Evolutionary conservation across 805 yeast species (phyloP).

Genomic region (Starmerella riodocensis): DNA sequence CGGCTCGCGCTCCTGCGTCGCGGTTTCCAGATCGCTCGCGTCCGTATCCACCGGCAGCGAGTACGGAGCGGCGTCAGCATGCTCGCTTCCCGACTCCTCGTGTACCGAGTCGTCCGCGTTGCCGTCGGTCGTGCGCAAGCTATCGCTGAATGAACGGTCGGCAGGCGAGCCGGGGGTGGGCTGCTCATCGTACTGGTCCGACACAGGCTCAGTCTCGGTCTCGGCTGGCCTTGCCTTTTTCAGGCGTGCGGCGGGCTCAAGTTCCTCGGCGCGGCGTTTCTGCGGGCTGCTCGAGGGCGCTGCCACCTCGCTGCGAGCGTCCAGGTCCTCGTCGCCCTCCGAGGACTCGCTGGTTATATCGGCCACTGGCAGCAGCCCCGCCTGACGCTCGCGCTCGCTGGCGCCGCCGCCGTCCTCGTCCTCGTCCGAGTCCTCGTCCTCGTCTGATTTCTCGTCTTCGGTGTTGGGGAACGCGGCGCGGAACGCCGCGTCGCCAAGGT

Average conservation of each 20-base stretch:
- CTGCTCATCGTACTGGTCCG: neutral
- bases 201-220: neutral
- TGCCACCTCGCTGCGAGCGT: neutral
- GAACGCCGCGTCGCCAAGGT: neutral
- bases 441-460: neutral
- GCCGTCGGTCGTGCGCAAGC: neutral
- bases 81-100: no score
- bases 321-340: neutral
- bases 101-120: neutral
- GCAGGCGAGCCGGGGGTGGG: neutral
- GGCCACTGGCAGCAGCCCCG: neutral
- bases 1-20: neutral
- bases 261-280: neutral
- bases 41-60: no score
- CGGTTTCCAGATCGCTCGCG: conserved; percentile 1
- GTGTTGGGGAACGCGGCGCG: neutral
- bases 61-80: neutral
- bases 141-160: no score
- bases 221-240: neutral
- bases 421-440: neutral
- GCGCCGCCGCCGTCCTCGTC: neutral
- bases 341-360: neutral
- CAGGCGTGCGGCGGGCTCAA: neutral
- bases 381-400: neutral
- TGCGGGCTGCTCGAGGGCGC: neutral